Conservation (phyloP, 1,284 basidiomycete genomes). For the Xerocomus nothofagi region DNA sequence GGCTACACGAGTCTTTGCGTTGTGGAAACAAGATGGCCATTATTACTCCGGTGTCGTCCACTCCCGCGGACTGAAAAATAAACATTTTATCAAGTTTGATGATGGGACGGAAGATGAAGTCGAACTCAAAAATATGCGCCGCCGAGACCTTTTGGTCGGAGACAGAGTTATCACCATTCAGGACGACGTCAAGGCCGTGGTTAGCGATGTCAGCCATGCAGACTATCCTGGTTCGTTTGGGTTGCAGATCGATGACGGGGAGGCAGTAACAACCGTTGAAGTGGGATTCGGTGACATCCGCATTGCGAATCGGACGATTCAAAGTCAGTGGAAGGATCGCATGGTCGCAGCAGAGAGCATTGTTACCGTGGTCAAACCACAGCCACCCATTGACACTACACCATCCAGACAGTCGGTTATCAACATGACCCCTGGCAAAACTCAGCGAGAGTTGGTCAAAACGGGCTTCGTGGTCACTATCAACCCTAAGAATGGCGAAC, state of each 20-base stretch:
- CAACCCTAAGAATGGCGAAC: constrained; percentile 33
- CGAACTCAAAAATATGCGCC: constrained; percentile 55
- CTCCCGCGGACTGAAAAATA: constrained; percentile 30
- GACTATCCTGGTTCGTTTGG: constrained; percentile 37
- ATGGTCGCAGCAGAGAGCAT: constrained; percentile 42
- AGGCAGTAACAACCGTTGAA: constrained; percentile 31
- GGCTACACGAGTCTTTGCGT: constrained; percentile 60
- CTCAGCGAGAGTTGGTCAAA: constrained; percentile 43
- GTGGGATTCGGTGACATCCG: constrained; percentile 40
- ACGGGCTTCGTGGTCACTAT: constrained; percentile 53
- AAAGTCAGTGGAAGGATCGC: constrained; percentile 55
- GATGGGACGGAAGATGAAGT: constrained; percentile 50
- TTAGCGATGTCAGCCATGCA: constrained; percentile 40
- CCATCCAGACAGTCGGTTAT: constrained; percentile 43
- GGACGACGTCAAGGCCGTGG: constrained; percentile 32
- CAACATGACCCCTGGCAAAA: constrained; percentile 34
- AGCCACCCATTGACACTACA: constrained; percentile 36
- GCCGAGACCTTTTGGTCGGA: constrained; percentile 47
- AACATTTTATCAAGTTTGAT: constrained; percentile 59
- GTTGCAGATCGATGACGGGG: constrained; percentile 42
- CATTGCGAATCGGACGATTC: constrained; percentile 50
- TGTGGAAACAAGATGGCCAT: constrained; percentile 59
- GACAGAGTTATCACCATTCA: constrained; percentile 53
- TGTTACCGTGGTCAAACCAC: constrained; percentile 39
- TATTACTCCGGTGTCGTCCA: constrained; percentile 64